Base-by-base conservation (phyloP, 148 eudicot genomes). In the Pouteria glomerata region DNA sequence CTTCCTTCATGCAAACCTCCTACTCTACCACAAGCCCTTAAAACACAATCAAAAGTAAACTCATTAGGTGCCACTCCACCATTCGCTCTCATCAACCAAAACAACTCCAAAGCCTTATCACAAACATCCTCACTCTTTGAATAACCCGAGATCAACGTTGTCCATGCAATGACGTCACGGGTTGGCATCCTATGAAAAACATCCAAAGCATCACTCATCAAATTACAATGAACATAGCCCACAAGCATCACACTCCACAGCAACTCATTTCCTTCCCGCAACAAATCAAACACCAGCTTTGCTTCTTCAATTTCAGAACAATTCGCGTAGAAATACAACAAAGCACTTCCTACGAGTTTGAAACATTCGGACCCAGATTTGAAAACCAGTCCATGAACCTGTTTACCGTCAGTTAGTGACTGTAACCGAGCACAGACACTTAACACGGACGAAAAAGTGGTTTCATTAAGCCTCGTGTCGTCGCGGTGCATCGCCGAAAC, bases 201-300 rank as follows among this genome's bases (percentile, higher is more conserved):
- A 12, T 45, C 47, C 53, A 76, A 10, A 61, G 89, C 89, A 50
- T 81, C 77, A 66, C 59, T 71, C 80, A 81, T 68, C 27, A 79
- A 69, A 58, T 65, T 61, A 42, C 85, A 78, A 41, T 81, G 58
- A 55, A 13, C 69, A 83, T 66, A 86, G 56, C 86, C 82, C 77
- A 77, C 85, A 30, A 86, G 62, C 86, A 86, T 74, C 68, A 78
- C 68, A 63, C 76, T 83, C 87, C 85, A 86, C 19, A 86, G 55
- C 76, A 68, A 74, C 41, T 72, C 80, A 58, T 85, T 83, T 34
- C 70, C 52, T 33, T 73, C 65, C 35, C 24, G 57, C 33, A 85
- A 68, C 61, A 55, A 73, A 72, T 76, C 83, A 79, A 85, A 85
- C 68, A 85, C 83, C 57, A 52, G 62, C 72, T 77, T 61, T 1